Percentiles rank a stretch among this genome's conserved stretches.
Evolutionary conservation across 371 early-diverging fungal species (phyloP).

Genomic region (Mucor plumbeus): DNA sequence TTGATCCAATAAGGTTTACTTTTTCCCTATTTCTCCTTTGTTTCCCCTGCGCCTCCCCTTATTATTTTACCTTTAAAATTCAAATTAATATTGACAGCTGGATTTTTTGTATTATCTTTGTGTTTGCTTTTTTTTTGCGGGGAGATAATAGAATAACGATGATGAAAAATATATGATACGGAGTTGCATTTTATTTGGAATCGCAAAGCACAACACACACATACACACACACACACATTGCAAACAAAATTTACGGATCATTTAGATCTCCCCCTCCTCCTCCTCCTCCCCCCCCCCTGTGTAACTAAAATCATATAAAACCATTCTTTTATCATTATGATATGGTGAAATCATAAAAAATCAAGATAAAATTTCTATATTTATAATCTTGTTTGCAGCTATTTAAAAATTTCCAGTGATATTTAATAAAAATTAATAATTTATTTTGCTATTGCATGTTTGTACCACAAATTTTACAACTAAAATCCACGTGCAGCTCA

Average conservation of each 20-base stretch:
- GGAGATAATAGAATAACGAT: neutral
- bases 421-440: neutral
- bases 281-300: too few species aligned
- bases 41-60: neutral
- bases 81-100: conserved; percentile 4
- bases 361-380: neutral
- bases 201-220: neutral
- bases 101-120: neutral
- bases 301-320: neutral
- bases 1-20: neutral
- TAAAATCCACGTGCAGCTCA: neutral
- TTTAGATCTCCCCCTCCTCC: conserved; percentile 6
- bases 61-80: neutral
- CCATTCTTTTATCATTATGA: neutral
- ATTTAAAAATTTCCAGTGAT: neutral
- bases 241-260: neutral
- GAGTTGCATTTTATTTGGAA: neutral
- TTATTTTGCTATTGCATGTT: neutral
- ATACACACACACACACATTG: neutral
- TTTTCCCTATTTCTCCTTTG: neutral
- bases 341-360: neutral
- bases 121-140: neutral
- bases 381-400: neutral
- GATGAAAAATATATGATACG: neutral
- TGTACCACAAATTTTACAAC: neutral